phyloP scores from a whole-genome alignment of 179 eudicot species.

The Actinidia arguta region DNA sequence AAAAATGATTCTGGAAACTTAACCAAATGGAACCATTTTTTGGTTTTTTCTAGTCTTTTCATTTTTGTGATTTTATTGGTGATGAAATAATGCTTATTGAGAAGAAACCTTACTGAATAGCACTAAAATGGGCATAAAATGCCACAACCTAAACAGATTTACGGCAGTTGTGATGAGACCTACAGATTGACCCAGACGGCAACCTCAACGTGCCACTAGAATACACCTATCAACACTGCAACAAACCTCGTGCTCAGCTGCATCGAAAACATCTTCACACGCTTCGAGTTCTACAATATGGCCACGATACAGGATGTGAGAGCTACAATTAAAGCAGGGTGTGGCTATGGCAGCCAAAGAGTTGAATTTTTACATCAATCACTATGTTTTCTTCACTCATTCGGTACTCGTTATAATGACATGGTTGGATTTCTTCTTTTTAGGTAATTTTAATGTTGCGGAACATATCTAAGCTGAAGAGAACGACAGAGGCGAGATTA shows the following conservation, averaged over 20 bases:
- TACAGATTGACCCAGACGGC: conserved; percentile 68
- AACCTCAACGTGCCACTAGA: conserved; percentile 65
- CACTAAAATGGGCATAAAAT: neutral
- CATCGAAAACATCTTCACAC: conserved; percentile 46
- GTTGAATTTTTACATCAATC: conserved; percentile 36
- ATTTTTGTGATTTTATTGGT: neutral
- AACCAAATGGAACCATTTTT: too few relatives aligned
- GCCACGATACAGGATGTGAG: conserved; percentile 63
- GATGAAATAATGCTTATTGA: neutral
- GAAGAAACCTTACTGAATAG: neutral
- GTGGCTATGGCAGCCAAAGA: conserved; percentile 61
- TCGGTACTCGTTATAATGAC: neutral
- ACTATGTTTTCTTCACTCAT: neutral
- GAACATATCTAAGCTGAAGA: conserved; percentile 51
- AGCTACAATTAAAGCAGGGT: conserved; percentile 64
- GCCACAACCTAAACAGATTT: conserved; percentile 47
- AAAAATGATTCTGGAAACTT: too few relatives aligned
- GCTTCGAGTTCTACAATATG: conserved; percentile 62
- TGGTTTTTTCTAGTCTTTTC: too few relatives aligned
- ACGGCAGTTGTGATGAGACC: conserved; percentile 63
- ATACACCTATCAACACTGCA: conserved; percentile 64
- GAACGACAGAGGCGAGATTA: conserved; percentile 31
- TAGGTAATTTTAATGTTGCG: conserved; percentile 71
- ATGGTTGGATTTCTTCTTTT: neutral
- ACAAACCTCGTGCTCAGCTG: conserved; percentile 71